Conservation (phyloP, 495 filamentous ascomycete species). For the Penicillium pancosmium region DNA sequence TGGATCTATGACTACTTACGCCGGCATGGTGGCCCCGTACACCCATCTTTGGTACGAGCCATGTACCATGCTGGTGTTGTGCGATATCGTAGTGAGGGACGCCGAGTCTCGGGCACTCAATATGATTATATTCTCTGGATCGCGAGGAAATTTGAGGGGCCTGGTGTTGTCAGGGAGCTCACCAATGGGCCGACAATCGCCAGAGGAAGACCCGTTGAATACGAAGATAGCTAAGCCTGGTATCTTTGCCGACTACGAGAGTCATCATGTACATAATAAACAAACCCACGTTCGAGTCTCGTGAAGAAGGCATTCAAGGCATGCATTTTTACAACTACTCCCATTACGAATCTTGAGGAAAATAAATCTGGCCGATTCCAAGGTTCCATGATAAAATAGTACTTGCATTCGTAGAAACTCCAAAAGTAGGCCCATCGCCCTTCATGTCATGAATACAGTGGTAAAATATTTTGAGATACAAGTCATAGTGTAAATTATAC, state of each 20-base stretch:
- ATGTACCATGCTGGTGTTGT: conserved; percentile 52
- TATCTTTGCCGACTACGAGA: no score
- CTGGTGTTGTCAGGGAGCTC: conserved; percentile 34
- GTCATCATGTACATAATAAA: background rate
- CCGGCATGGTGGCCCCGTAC: conserved; percentile 41
- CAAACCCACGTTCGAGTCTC: background rate
- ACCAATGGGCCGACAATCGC: conserved; percentile 1
- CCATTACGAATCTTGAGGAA: background rate
- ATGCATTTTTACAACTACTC: background rate
- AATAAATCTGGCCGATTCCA: conserved; percentile 1
- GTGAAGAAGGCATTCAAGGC: background rate
- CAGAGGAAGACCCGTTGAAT: background rate
- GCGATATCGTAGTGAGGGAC: conserved; percentile 38
- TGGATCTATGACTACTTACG: conserved; percentile 45
- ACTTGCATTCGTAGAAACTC: conserved; percentile 5
- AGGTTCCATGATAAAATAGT: conserved; percentile 8
- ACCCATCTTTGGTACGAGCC: conserved; percentile 42
- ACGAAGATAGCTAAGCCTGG: background rate
- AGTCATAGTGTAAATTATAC: conserved; percentile 25
- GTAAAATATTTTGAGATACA: conserved; percentile 18
- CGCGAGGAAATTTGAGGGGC: conserved; percentile 38
- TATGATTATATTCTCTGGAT: conserved; percentile 42
- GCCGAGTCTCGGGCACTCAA: conserved; percentile 27
- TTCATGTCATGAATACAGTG: conserved; percentile 22
- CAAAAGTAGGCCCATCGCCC: conserved; percentile 1